phyloP scores from a whole-genome alignment of 2,329 filamentous ascomycete genomes.

The Trichoderma guizhouense region DNA sequence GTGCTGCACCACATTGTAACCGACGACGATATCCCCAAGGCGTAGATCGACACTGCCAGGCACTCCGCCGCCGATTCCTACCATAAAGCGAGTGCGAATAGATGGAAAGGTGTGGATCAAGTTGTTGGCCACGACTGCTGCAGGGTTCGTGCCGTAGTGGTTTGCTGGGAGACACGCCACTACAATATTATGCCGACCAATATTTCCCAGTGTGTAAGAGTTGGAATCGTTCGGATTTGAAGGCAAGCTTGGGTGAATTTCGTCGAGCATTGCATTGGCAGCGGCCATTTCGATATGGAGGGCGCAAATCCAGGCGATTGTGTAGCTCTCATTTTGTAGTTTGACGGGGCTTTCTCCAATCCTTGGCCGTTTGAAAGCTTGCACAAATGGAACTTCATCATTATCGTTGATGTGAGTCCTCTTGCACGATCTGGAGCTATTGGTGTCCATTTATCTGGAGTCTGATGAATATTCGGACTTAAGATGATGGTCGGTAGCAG shows the following conservation, averaged over 20 bases:
- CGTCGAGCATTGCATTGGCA: not conserved
- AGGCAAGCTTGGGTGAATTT: not conserved
- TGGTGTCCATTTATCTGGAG: not conserved
- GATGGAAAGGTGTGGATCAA: constrained; percentile 33
- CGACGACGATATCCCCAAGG: constrained; percentile 25
- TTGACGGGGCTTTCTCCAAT: not conserved
- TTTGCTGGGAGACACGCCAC: not conserved
- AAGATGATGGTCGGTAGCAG: accelerated
- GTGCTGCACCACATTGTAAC: constrained; percentile 14
- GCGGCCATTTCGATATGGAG: not conserved
- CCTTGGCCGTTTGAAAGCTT: not conserved
- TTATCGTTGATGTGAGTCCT: accelerated
- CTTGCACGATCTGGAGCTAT: not conserved
- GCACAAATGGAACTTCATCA: not conserved
- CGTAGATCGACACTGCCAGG: constrained; percentile 20
- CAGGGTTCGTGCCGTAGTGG: constrained; percentile 29
- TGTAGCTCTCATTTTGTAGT: not conserved
- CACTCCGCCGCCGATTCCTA: constrained; percentile 3
- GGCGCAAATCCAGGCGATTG: not conserved
- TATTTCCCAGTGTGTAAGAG: not conserved
- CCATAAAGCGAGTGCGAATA: not conserved
- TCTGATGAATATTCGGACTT: not conserved
- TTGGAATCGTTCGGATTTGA: not conserved
- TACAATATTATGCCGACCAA: not conserved
- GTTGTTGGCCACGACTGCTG: constrained; percentile 30